These are phyloP conservation scores for Chalaropsis thielavioides DNA, from an alignment of 2,329 filamentous ascomycete genomes.

Conservation along the genomic window DNA sequence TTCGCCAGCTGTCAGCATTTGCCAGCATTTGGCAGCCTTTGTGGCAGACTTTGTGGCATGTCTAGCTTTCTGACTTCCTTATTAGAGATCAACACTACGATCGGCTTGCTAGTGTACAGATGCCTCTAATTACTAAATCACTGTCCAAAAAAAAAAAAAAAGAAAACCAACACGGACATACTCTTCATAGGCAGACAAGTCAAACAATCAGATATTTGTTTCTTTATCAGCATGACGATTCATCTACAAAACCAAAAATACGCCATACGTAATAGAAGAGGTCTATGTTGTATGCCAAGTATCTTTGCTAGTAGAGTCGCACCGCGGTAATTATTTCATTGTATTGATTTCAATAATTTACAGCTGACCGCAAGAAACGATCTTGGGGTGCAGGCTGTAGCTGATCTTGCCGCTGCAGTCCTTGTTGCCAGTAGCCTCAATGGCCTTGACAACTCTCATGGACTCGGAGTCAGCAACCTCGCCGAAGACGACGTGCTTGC, in stretches of 20 bases:
- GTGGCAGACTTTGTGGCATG: too few species aligned
- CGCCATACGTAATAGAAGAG: not conserved
- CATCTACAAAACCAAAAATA: too few species aligned
- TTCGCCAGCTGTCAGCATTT: not conserved
- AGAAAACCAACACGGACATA: too few species aligned
- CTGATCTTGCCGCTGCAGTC: too few species aligned
- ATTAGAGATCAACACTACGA: too few species aligned
- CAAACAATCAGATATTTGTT: too few species aligned
- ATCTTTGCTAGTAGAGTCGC: not conserved
- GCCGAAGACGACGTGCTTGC: conserved; percentile 75
- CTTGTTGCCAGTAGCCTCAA: conserved; percentile 42
- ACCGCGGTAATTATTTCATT: not conserved
- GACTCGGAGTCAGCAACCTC: conserved; percentile 44
- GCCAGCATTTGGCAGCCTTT: not conserved
- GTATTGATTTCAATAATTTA: conserved; percentile 10
- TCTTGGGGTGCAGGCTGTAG: conserved; percentile 35
- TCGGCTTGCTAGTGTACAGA: too few species aligned
- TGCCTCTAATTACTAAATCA: too few species aligned
- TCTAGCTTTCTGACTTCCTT: too few species aligned
- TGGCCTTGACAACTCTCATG: conserved; percentile 41
- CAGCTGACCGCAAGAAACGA: conserved; percentile 36
- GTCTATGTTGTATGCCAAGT: not conserved
- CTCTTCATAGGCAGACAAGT: too few species aligned
- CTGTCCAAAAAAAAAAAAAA: too few species aligned
- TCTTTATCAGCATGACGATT: too few species aligned